Base-by-base conservation (phyloP, 2,329 filamentous ascomycete genomes). In the Pseudogymnoascus pannorum region DNA sequence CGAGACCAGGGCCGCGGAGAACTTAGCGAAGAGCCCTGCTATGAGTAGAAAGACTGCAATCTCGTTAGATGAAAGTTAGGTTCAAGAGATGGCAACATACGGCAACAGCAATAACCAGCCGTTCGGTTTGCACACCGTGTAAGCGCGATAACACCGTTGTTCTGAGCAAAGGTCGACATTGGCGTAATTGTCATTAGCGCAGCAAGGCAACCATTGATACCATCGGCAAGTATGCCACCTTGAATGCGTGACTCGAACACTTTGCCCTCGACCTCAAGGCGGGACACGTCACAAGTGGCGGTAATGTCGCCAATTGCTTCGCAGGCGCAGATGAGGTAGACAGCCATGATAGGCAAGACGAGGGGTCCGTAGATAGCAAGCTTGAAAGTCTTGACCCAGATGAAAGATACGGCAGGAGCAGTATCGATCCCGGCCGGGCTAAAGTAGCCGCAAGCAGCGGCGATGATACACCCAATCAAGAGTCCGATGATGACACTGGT, bases 21-120 rank as follows among this genome's bases (percentile, higher is more conserved):
- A 92, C 74, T 94, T 94, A 66, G 88, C 84, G 68, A 93, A 91
- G 64, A 94, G 77, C 14, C 91, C 91, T 84, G 92, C 91, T 66
- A 94, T 73, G 64, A 94, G 75, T 8, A 94, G 81, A 77, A 92
- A 92, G 68, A 88, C 84, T 51, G 12, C n/a, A 31, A 18, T 3
- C 44, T 1, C 2, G 44, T 51, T 29, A 51, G 44, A 24, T 6
- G 44, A 26, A 5, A 5, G 33, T n/a, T n/a, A n/a, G n/a, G 5
- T 16, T 16, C 16, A 29, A 16, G 18, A 18, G 4, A 4, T 3
- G n/a, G n/a, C n/a, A n/a, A n/a, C 44, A 51, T 51, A 51, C 44
- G n/a, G n/a, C 44, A 91, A 70, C 86, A 88, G 57, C 86, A 88
- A 72, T 91, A 92, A 3, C 91, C 91, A 4, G 89, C 91, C 54